Conservation (phyloP, 2,329 filamentous ascomycete species). For the Colletotrichum cordylinicola region DNA sequence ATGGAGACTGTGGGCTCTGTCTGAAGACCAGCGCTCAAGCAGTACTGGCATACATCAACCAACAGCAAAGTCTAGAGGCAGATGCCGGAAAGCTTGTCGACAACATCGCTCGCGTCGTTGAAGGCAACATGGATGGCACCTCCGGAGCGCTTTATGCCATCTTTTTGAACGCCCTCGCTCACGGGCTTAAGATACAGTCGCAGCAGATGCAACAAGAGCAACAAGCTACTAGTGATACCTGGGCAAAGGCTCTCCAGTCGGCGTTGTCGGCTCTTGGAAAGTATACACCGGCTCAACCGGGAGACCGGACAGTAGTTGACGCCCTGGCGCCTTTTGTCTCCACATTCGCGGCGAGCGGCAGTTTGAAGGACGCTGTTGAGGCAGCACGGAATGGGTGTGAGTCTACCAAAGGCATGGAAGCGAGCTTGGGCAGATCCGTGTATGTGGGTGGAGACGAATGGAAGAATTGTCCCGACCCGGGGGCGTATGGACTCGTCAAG, state of each 20-base stretch:
- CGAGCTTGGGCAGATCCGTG: conserved; percentile 73
- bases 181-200: conserved; percentile 32
- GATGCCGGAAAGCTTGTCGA: background rate
- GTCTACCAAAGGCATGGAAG: conserved; percentile 75
- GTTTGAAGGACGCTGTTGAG: conserved; percentile 53
- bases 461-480: conserved; percentile 74
- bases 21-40: conserved; percentile 57
- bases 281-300: conserved; percentile 72
- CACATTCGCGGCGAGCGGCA: conserved; percentile 56
- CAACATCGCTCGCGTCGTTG: conserved; percentile 59
- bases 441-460: conserved; percentile 74
- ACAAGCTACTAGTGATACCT: background rate
- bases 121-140: conserved; percentile 76
- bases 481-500: conserved; percentile 64
- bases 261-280: background rate
- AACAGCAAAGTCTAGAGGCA: background rate
- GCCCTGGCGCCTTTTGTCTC: conserved; percentile 73
- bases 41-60: conserved; percentile 57
- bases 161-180: conserved; percentile 73
- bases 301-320: conserved; percentile 77
- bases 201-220: background rate
- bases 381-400: conserved; percentile 70
- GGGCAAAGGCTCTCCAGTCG: background rate
- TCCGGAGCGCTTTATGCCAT: conserved; percentile 78
- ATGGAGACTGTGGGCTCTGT: conserved; percentile 37